Base-by-base conservation (phyloP, 2,329 filamentous ascomycete species). In the Colletotrichum sp. region DNA sequence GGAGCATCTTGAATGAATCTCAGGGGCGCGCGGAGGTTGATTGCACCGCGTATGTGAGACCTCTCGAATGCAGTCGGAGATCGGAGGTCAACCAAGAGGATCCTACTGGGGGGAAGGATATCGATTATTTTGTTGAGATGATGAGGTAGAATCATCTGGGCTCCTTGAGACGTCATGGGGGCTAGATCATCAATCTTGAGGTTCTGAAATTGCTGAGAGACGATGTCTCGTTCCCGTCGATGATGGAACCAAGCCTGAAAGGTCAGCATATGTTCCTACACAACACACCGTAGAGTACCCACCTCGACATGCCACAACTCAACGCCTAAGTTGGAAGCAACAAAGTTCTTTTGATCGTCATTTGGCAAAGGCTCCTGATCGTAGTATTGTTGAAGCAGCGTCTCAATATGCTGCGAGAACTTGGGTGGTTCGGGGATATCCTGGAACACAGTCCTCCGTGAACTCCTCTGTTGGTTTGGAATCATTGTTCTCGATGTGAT, bases 311-410 rank as follows among this genome's bases (percentile, higher is more conserved):
- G 88, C 64, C 84, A 82, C 5, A 86, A 85, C 71, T 91, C 89
- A 28, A 90, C 87, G 16, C 88, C 88, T 4, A 91, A 81, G 55
- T 88, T 91, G 1, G 90, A 91, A 12, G 90, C 89, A 57, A 91
- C 83, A 79, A 90, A 89, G 55, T 89, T 89, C 44, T 87, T 87
- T 55, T 90, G 86, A 1, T 86, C 87, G 63, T 89, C 85, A 57
- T 85, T 89, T 3, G 90, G 90, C 2, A 86, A 80, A 3, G 88
- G 84, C 32, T 90, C 85, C 8, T 83, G 82, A 30, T 87, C 85
- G 77, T 89, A 92, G 76, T 90, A 91, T 30, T 89, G 86, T 70
- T 92, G 89, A 3, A 92, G 83, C 3, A 89, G 87, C 24, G 82
- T 84, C 74, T 90, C 85, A 9, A 90, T 85, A 71, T 90, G 89